These are phyloP conservation scores for Chenopodium berlandieri DNA, from an alignment of 148 eudicot species.

Conservation along the genomic window DNA sequence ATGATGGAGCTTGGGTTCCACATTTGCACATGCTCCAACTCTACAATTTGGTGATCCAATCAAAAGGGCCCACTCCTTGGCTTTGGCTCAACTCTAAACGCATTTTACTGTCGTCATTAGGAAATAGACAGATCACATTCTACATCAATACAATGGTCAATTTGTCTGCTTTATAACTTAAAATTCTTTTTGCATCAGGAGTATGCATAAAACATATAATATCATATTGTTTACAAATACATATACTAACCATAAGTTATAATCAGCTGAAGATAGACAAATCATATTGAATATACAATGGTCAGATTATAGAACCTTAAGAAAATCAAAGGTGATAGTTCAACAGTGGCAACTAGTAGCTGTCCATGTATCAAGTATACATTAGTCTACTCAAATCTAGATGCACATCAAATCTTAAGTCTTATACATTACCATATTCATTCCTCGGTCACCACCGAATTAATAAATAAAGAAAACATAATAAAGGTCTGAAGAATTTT, in stretches of 20 bases:
- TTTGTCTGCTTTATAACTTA: neutral
- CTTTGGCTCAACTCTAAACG: too few species aligned
- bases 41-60: too few species aligned
- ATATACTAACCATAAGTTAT: neutral
- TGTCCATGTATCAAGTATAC: neutral
- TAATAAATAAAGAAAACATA: too few species aligned
- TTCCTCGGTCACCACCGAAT: neutral
- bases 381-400: neutral
- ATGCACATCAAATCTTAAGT: neutral
- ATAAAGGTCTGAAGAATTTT: neutral
- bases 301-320: neutral
- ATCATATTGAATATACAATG: slow-evolving; percentile 1
- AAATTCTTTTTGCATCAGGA: neutral
- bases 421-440: neutral
- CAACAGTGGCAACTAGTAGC: neutral
- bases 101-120: too few species aligned
- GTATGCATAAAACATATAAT: neutral
- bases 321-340: neutral
- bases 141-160: too few species aligned
- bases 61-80: too few species aligned
- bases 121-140: too few species aligned
- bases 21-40: too few species aligned
- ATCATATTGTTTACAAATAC: neutral
- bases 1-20: too few species aligned
- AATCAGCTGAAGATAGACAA: neutral